These are phyloP conservation scores for Phaseolus lunatus DNA, from an alignment of 306 rosid genomes.

Conservation along the genomic window DNA sequence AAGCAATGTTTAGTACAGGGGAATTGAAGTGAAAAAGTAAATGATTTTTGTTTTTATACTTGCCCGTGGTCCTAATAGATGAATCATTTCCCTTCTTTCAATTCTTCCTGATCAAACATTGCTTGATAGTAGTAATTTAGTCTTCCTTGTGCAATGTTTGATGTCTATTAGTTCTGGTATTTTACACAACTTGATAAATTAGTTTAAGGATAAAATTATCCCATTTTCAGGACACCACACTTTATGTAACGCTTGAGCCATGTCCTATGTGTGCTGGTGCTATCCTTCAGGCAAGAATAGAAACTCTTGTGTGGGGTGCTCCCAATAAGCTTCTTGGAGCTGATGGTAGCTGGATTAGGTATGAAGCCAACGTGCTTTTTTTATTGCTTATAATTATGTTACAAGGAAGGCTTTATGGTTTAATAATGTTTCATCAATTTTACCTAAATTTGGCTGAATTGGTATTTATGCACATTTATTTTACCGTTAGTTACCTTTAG, in stretches of 20 bases:
- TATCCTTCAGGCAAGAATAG: conserved; percentile 86
- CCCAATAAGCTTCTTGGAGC: conserved; percentile 99
- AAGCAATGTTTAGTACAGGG: conserved; percentile 19
- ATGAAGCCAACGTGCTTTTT: conserved; percentile 38
- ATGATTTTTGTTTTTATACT: conserved; percentile 21
- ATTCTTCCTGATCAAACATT: conserved; percentile 6
- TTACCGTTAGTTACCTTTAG: background rate
- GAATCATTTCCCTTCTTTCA: conserved; percentile 12
- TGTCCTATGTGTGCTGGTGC: conserved; percentile 99
- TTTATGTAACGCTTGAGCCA: conserved; percentile 95
- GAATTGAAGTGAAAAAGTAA: conserved; percentile 23
- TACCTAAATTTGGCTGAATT: background rate
- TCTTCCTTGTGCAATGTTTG: conserved; percentile 28
- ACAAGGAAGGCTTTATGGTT: conserved; percentile 37
- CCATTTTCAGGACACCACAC: conserved; percentile 69
- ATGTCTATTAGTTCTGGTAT: conserved; percentile 30
- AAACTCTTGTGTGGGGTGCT: conserved; percentile 95
- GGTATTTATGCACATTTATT: background rate
- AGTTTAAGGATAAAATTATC: conserved; percentile 39
- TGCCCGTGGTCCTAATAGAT: background rate
- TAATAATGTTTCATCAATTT: conserved; percentile 10
- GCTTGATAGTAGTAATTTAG: conserved; percentile 18
- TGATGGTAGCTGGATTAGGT: conserved; percentile 99
- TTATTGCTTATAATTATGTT: conserved; percentile 24
- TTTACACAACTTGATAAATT: conserved; percentile 29